Percentiles rank a stretch among this genome's conserved stretches.
These are phyloP conservation scores for Panus rudis DNA, from an alignment of 768 basidiomycete species.

Conservation along the genomic window DNA sequence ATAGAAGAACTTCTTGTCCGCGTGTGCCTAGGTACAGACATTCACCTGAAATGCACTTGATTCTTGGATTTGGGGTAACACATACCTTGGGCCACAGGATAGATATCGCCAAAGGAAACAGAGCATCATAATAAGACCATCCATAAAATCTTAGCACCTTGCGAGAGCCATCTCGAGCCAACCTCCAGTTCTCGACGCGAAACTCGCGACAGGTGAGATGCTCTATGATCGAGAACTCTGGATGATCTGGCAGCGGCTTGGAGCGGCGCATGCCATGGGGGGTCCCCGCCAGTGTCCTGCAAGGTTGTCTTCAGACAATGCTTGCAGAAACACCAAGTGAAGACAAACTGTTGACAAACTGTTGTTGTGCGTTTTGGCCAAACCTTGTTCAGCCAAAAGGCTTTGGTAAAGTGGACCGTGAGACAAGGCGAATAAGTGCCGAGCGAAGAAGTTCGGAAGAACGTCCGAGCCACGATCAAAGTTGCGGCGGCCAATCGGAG, in stretches of 20 bases:
- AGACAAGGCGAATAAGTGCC: too few relatives aligned
- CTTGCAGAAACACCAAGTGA: too few relatives aligned
- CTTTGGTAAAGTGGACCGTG: too few relatives aligned
- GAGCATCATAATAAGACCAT: constrained; percentile 33
- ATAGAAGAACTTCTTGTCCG: background rate
- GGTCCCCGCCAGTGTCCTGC: too few relatives aligned
- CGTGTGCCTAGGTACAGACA: background rate
- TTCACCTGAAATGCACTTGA: too few relatives aligned
- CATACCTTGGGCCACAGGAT: constrained; percentile 13
- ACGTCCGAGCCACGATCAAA: too few relatives aligned
- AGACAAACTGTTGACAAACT: too few relatives aligned
- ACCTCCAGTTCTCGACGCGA: constrained; percentile 46
- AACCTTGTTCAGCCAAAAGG: too few relatives aligned
- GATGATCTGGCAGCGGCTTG: constrained; percentile 34
- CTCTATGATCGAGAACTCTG: constrained; percentile 45
- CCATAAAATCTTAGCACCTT: constrained; percentile 23
- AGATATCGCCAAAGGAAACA: constrained; percentile 18
- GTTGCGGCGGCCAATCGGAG: too few relatives aligned
- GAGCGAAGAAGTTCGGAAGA: too few relatives aligned
- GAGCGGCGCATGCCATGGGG: constrained; percentile 30
- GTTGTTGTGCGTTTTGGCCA: too few relatives aligned
- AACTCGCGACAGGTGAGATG: constrained; percentile 50
- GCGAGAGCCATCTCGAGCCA: constrained; percentile 36
- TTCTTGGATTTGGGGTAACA: background rate
- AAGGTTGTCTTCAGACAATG: too few relatives aligned